Conservation (phyloP, 2,329 filamentous ascomycete genomes). For the Arthrinium puccinioides region DNA sequence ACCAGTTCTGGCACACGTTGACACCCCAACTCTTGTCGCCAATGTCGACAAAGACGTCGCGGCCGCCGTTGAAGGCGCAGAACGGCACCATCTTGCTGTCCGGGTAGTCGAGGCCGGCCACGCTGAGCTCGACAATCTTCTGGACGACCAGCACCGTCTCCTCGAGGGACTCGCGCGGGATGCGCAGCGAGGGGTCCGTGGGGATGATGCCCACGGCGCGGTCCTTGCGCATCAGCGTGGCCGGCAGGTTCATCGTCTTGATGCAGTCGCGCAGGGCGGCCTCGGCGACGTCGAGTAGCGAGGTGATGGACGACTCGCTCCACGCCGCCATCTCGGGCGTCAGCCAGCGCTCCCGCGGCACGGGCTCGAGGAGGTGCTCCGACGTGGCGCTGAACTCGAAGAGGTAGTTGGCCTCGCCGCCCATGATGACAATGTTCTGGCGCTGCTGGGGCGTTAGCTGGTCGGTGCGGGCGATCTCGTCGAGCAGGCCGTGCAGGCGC, state of each 20-base stretch:
- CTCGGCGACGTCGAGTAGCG: constrained; percentile 85
- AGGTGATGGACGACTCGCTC: constrained; percentile 68
- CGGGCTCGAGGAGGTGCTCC: constrained; percentile 60
- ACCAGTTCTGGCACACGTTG: constrained; percentile 83
- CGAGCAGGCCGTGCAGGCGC: constrained; percentile 78
- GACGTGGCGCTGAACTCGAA: constrained; percentile 67
- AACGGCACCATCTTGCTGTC: constrained; percentile 58
- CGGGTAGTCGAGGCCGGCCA: constrained; percentile 40
- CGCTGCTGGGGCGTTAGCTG: constrained; percentile 59
- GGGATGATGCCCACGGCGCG: constrained; percentile 76
- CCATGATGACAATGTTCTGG: constrained; percentile 81
- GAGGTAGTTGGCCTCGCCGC: constrained; percentile 92
- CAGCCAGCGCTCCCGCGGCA: constrained; percentile 62
- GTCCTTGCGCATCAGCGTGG: constrained; percentile 78
- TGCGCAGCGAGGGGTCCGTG: constrained; percentile 53
- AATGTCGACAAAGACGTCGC: constrained; percentile 97
- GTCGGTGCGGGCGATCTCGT: constrained; percentile 59
- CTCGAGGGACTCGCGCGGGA: constrained; percentile 83
- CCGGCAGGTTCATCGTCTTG: constrained; percentile 70
- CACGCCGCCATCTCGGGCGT: constrained; percentile 72
- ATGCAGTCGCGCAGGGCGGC: constrained; percentile 76
- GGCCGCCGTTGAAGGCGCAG: constrained; percentile 96
- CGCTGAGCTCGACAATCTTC: constrained; percentile 78
- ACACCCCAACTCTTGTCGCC: constrained; percentile 98
- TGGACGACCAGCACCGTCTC: constrained; percentile 94